Evolutionary conservation across 1,284 basidiomycete genomes (phyloP).

Genomic region (Cryptococcus sp.): DNA sequence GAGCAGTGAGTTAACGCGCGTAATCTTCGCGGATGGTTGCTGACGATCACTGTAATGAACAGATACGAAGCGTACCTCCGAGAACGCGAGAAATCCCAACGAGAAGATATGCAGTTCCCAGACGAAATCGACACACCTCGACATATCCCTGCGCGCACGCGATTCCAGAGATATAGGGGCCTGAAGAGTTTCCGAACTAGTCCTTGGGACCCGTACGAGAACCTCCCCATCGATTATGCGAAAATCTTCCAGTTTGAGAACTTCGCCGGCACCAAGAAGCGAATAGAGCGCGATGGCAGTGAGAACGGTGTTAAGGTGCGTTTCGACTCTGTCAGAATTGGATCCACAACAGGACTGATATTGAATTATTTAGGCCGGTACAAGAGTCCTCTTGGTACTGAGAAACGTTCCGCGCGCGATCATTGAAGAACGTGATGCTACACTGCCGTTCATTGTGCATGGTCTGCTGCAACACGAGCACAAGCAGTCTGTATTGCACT

Average conservation of each 20-base stretch:
- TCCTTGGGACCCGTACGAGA: conserved; percentile 97
- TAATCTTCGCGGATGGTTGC: neutral
- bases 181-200: conserved; percentile 90
- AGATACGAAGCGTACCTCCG: conserved; percentile 70
- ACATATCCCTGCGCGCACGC: conserved; percentile 76
- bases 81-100: conserved; percentile 61
- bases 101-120: conserved; percentile 82
- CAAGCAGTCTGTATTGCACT: conserved; percentile 91
- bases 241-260: conserved; percentile 97
- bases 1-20: conserved; percentile 63
- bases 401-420: conserved; percentile 65
- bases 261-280: conserved; percentile 80
- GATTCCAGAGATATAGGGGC: conserved; percentile 92
- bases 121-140: conserved; percentile 98
- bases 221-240: conserved; percentile 90
- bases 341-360: conserved; percentile 25
- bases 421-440: conserved; percentile 54
- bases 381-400: conserved; percentile 71
- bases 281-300: conserved; percentile 67
- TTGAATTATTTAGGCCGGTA: conserved; percentile 64
- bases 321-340: neutral
- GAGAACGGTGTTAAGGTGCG: conserved; percentile 70
- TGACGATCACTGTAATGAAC: conserved; percentile 2
- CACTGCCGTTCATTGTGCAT: conserved; percentile 71
- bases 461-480: conserved; percentile 92